Conservation (phyloP, 129 eudicot species). For the carrot (Daucus carota) region DNA sequence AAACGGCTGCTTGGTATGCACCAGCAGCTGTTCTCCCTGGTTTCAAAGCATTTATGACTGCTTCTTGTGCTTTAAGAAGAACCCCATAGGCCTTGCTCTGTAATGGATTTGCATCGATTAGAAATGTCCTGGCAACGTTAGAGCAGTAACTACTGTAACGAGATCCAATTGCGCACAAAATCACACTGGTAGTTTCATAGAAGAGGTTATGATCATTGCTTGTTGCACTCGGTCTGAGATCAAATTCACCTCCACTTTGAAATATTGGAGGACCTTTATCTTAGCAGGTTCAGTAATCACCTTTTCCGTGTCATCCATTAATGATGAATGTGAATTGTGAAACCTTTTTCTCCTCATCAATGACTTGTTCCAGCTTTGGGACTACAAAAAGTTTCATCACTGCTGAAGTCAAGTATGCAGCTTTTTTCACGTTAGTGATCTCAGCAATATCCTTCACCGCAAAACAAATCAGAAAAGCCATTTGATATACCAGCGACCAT, state of each 20-base stretch:
- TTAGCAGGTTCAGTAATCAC: slow-evolving; percentile 41
- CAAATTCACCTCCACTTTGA: slow-evolving; percentile 70
- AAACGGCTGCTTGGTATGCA: slow-evolving; percentile 45
- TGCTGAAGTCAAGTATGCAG: slow-evolving; percentile 46
- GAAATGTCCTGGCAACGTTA: slow-evolving; percentile 49
- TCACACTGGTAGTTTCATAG: slow-evolving; percentile 59
- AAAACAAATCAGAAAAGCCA: slow-evolving; percentile 49
- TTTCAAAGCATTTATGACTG: slow-evolving; percentile 45
- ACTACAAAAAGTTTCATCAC: slow-evolving; percentile 57
- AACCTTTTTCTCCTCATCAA: slow-evolving; percentile 57
- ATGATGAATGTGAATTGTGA: slow-evolving; percentile 44
- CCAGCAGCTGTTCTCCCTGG: slow-evolving; percentile 36
- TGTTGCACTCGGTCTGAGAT: slow-evolving; percentile 55
- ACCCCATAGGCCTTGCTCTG: slow-evolving; percentile 60
- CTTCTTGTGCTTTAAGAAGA: slow-evolving; percentile 55
- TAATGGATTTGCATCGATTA: slow-evolving; percentile 37
- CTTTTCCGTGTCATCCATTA: slow-evolving; percentile 64
- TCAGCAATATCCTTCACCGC: slow-evolving; percentile 48
- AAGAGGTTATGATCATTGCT: slow-evolving; percentile 50
- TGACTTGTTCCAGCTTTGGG: slow-evolving; percentile 59
- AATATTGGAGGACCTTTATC: slow-evolving; percentile 55
- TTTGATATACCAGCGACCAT: slow-evolving; percentile 43
- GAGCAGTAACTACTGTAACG: slow-evolving; percentile 60
- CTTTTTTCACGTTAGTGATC: slow-evolving; percentile 44
- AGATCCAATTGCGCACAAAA: slow-evolving; percentile 56